Evolutionary conservation across 371 early-diverging fungal genomes (phyloP).

Genomic region (Mucor indicus): DNA sequence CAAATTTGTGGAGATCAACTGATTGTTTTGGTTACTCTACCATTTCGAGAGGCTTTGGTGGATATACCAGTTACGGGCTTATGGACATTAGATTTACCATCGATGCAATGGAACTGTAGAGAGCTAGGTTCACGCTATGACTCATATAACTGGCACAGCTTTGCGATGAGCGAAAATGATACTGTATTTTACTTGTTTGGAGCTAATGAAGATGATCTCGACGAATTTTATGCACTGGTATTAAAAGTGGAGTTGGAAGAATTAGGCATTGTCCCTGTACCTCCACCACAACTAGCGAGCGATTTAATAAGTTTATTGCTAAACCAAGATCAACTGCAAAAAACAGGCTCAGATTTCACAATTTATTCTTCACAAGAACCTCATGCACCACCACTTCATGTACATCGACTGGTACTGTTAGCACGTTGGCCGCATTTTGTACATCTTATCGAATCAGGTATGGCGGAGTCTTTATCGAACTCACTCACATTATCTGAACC

Average conservation of each 20-base stretch:
- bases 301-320: constrained; percentile 54
- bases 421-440: constrained; percentile 71
- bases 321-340: constrained; percentile 28
- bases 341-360: constrained; percentile 53
- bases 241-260: constrained; percentile 60
- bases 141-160: constrained; percentile 60
- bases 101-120: constrained; percentile 63
- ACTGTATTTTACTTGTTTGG: constrained; percentile 61
- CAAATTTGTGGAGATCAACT: constrained; percentile 65
- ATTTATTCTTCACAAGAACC: constrained; percentile 46
- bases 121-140: constrained; percentile 52
- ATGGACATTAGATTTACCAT: constrained; percentile 62
- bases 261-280: constrained; percentile 56
- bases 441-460: constrained; percentile 49
- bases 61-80: constrained; percentile 47
- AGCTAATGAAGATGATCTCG: constrained; percentile 48
- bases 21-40: constrained; percentile 58
- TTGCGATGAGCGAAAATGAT: constrained; percentile 60
- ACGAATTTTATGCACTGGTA: constrained; percentile 58
- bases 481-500: constrained; percentile 54
- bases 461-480: constrained; percentile 45
- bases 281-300: constrained; percentile 48
- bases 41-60: constrained; percentile 32
- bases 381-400: constrained; percentile 28
- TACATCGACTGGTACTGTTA: constrained; percentile 51